Conservation (phyloP, 495 filamentous ascomycete genomes). For the Polyplosphaeria fusca region DNA sequence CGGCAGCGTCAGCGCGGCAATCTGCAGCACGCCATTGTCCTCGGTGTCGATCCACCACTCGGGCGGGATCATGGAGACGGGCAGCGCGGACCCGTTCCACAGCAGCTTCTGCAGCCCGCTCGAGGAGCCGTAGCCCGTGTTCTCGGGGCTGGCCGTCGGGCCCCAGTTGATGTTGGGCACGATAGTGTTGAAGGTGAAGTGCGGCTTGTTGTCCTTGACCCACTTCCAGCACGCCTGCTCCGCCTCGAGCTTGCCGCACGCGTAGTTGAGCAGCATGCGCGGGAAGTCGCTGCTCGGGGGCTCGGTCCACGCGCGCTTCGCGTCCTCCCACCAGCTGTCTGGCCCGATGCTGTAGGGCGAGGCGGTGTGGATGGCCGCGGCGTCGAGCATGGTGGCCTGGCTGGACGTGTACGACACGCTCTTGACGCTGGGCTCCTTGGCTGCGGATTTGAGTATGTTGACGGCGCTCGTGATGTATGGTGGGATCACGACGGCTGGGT, state of each 20-base stretch:
- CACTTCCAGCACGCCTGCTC: constrained; percentile 55
- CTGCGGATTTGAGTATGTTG: constrained; percentile 12
- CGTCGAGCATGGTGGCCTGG: constrained; percentile 5
- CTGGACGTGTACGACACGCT: constrained; percentile 22
- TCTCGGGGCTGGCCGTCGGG: constrained; percentile 1
- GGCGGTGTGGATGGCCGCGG: not conserved
- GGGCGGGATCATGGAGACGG: not conserved
- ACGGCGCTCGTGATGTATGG: not conserved
- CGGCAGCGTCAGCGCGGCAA: constrained; percentile 19
- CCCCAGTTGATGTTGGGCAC: constrained; percentile 45
- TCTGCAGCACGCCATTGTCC: constrained; percentile 19
- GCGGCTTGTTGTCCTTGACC: constrained; percentile 47
- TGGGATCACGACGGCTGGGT: constrained; percentile 15
- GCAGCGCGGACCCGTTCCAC: constrained; percentile 1
- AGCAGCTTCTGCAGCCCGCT: constrained; percentile 4
- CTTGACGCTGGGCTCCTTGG: constrained; percentile 21
- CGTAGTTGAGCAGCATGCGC: constrained; percentile 37
- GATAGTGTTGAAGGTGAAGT: constrained; percentile 50
- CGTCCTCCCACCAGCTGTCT: constrained; percentile 8
- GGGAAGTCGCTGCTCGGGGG: constrained; percentile 37
- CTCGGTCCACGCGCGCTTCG: not conserved
- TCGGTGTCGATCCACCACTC: constrained; percentile 24
- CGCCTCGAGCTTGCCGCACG: constrained; percentile 47
- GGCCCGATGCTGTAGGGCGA: not conserved
- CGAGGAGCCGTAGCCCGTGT: constrained; percentile 7